These are phyloP conservation scores for Sclerotinia trifoliorum DNA, from an alignment of 2,329 filamentous ascomycete genomes.

Conservation along the genomic window DNA sequence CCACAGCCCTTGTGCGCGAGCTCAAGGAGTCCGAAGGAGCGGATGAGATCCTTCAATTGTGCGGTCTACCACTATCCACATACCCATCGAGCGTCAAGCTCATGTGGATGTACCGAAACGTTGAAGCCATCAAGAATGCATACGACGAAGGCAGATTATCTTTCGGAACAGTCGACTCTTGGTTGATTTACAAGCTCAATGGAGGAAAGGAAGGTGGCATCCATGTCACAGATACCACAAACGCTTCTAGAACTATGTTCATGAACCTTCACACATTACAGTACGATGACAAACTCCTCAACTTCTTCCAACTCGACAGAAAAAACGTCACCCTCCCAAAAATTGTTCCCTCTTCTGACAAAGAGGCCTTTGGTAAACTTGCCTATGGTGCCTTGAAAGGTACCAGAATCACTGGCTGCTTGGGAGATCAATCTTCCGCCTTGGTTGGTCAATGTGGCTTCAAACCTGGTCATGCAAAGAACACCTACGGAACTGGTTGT, in stretches of 20 bases:
- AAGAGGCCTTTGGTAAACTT: constrained; percentile 69
- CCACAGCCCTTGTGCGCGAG: constrained; percentile 68
- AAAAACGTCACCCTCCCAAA: constrained; percentile 71
- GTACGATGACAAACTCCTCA: constrained; percentile 70
- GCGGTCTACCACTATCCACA: constrained; percentile 76
- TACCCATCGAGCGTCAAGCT: constrained; percentile 80
- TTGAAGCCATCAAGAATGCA: constrained; percentile 63
- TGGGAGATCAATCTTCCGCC: constrained; percentile 79
- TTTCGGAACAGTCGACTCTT: constrained; percentile 79
- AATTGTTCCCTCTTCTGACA: constrained; percentile 71
- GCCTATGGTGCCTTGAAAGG: constrained; percentile 65
- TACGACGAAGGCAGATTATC: constrained; percentile 71
- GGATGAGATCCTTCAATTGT: constrained; percentile 64
- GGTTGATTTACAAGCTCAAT: constrained; percentile 78
- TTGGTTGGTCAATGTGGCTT: constrained; percentile 83
- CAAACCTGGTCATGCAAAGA: constrained; percentile 76
- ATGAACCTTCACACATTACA: constrained; percentile 75
- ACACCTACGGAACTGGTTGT: constrained; percentile 83
- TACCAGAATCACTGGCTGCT: constrained; percentile 69
- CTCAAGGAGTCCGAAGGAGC: constrained; percentile 66
- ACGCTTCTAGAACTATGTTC: constrained; percentile 85
- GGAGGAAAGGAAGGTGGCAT: constrained; percentile 64
- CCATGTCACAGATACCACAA: constrained; percentile 75
- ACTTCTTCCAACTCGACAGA: constrained; percentile 72
- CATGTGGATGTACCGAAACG: constrained; percentile 71